phyloP scores from a whole-genome alignment of 805 yeast genomes.

The Wickerhamomyces tratensis region DNA sequence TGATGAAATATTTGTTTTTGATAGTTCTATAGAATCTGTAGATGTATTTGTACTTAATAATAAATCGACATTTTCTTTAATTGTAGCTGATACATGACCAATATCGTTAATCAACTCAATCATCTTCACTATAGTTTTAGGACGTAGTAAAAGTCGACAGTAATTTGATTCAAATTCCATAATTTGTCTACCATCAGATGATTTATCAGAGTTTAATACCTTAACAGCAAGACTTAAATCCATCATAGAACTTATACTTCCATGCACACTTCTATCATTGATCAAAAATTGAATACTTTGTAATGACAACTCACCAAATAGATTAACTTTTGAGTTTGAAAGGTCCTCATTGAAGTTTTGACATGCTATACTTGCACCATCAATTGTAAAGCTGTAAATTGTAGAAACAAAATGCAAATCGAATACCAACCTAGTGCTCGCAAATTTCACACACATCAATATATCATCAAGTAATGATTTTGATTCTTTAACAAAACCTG shows the following conservation, averaged over 20 bases:
- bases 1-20: background rate
- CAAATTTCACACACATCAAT: too few species aligned
- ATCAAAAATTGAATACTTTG: constrained; percentile 21
- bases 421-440: background rate
- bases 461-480: too few species aligned
- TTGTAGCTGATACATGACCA: too few species aligned
- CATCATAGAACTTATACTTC: constrained; percentile 29
- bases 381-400: background rate
- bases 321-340: background rate
- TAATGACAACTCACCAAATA: constrained; percentile 13
- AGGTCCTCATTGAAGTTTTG: too few species aligned
- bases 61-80: too few species aligned
- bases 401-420: background rate
- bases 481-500: background rate
- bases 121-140: constrained; percentile 33
- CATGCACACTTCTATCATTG: constrained; percentile 21
- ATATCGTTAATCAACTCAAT: constrained; percentile 26
- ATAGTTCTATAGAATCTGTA: background rate
- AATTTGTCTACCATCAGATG: constrained; percentile 24
- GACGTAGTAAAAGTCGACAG: constrained; percentile 48
- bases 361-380: background rate
- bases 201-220: constrained; percentile 28
- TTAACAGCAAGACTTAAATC: constrained; percentile 38
- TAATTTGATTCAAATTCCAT: constrained; percentile 50
- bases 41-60: background rate